Evolutionary conservation across 257 asterid species (phyloP).

Genomic region (Plantago ovata): DNA sequence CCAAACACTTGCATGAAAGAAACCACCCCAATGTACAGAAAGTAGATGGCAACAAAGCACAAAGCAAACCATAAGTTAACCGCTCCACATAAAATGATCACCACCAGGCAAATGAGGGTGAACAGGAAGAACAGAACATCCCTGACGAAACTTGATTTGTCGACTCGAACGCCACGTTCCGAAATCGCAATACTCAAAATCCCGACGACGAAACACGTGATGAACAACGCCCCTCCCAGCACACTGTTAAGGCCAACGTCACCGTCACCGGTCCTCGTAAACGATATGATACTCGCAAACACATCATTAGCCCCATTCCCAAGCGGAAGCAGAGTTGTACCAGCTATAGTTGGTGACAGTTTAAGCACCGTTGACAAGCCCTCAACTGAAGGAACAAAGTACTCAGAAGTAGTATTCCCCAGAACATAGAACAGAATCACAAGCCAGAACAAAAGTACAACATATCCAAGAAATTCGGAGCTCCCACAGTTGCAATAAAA

Average conservation of each 20-base stretch:
- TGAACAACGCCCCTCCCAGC: slow-evolving; percentile 77
- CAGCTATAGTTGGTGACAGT: slow-evolving; percentile 73
- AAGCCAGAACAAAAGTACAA: slow-evolving; percentile 44
- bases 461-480: slow-evolving; percentile 38
- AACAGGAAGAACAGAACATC: slow-evolving; percentile 65
- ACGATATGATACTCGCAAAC: slow-evolving; percentile 56
- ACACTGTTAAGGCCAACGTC: slow-evolving; percentile 69
- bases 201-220: slow-evolving; percentile 72
- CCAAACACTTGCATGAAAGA: slow-evolving; percentile 49
- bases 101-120: slow-evolving; percentile 42
- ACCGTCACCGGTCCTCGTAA: slow-evolving; percentile 46
- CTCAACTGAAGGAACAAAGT: slow-evolving; percentile 68
- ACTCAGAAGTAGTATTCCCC: slow-evolving; percentile 69
- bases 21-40: slow-evolving; percentile 47
- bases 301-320: slow-evolving; percentile 89
- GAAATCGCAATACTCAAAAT: slow-evolving; percentile 45
- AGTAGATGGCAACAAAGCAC: slow-evolving; percentile 42
- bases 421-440: slow-evolving; percentile 52
- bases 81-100: slow-evolving; percentile 35
- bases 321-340: slow-evolving; percentile 78
- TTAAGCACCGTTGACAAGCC: slow-evolving; percentile 41
- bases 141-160: slow-evolving; percentile 53
- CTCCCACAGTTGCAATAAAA: slow-evolving; percentile 48
- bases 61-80: slow-evolving; percentile 52
- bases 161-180: slow-evolving; percentile 29